These are phyloP conservation scores for Fusarium haematococcum DNA, from an alignment of 2,329 filamentous ascomycete genomes.

Conservation along the genomic window DNA sequence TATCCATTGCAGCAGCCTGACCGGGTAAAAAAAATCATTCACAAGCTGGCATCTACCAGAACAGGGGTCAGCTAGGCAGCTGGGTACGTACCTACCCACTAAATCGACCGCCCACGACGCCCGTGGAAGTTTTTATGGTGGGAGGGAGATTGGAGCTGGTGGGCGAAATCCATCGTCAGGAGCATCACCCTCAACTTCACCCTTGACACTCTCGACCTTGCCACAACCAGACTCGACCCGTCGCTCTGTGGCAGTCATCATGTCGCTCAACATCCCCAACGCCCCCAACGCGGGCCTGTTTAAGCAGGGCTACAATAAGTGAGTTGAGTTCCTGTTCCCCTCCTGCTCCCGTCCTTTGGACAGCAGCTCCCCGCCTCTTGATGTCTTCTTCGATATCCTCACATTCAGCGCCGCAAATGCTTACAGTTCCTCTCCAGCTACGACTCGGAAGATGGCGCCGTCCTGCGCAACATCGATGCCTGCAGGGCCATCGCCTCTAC, in stretches of 20 bases:
- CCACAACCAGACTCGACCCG: constrained; percentile 28
- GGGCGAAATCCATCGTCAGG: constrained; percentile 36
- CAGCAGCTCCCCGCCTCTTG: constrained; percentile 44
- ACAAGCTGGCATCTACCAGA: not conserved
- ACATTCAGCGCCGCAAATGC: constrained; percentile 4
- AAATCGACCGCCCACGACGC: constrained; percentile 38
- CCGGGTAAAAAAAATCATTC: not conserved
- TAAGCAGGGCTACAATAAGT: constrained; percentile 98
- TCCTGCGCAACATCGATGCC: constrained; percentile 98
- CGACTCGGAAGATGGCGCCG: constrained; percentile 98
- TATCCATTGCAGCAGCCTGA: not conserved
- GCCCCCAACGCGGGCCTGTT: constrained; percentile 94
- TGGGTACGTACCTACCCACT: constrained; percentile 43
- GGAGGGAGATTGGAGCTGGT: constrained; percentile 41
- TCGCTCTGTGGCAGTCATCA: constrained; percentile 55
- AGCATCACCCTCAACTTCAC: constrained; percentile 38
- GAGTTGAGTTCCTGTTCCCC: constrained; percentile 65
- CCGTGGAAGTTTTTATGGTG: constrained; percentile 45
- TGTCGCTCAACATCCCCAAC: constrained; percentile 97
- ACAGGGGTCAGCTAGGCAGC: constrained; percentile 21
- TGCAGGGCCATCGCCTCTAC: constrained; percentile 96
- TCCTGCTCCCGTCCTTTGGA: constrained; percentile 31
- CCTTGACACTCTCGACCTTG: constrained; percentile 32
- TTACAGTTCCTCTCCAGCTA: constrained; percentile 71
- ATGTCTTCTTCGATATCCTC: constrained; percentile 21